Evolutionary conservation across 176 grass and related monocot species (phyloP).

Genomic region (Eleusine indica): DNA sequence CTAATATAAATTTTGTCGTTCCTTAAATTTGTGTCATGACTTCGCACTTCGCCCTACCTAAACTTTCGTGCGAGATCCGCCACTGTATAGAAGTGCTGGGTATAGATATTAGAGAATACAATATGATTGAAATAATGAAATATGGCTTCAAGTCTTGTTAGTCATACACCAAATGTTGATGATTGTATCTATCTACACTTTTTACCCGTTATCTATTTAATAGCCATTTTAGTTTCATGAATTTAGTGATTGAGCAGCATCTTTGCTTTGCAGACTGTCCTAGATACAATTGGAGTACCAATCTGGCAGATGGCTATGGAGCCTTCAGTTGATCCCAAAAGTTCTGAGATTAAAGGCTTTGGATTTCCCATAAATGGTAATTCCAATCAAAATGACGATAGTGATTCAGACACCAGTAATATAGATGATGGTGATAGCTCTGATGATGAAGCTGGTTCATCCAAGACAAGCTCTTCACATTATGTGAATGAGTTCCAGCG

Average conservation of each 20-base stretch:
- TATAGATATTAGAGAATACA: not conserved
- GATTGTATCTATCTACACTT: not conserved
- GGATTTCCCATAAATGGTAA: constrained; percentile 45
- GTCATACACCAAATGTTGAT: not conserved
- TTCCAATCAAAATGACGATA: constrained; percentile 39
- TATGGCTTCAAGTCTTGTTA: not conserved
- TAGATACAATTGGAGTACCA: constrained; percentile 72
- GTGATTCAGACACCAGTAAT: constrained; percentile 71
- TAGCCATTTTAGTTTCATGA: not conserved
- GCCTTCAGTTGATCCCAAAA: constrained; percentile 50
- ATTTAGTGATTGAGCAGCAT: constrained; percentile 16
- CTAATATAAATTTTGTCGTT: no score
- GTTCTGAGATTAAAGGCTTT: constrained; percentile 39
- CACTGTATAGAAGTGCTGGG: not conserved
- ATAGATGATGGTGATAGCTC: constrained; percentile 64
- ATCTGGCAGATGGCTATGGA: constrained; percentile 92
- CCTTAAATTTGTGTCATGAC: no score
- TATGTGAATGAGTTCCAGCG: constrained; percentile 47
- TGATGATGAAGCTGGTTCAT: constrained; percentile 55
- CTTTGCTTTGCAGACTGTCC: constrained; percentile 57
- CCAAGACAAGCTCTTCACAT: constrained; percentile 42
- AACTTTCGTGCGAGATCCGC: no score
- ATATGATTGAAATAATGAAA: not conserved
- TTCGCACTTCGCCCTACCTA: no score
- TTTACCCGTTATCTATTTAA: not conserved